Percentiles rank a stretch among this genome's conserved stretches.
phyloP scores from a whole-genome alignment of 169 alveolate genomes.

The Cryptosporidium tyzzeri region DNA sequence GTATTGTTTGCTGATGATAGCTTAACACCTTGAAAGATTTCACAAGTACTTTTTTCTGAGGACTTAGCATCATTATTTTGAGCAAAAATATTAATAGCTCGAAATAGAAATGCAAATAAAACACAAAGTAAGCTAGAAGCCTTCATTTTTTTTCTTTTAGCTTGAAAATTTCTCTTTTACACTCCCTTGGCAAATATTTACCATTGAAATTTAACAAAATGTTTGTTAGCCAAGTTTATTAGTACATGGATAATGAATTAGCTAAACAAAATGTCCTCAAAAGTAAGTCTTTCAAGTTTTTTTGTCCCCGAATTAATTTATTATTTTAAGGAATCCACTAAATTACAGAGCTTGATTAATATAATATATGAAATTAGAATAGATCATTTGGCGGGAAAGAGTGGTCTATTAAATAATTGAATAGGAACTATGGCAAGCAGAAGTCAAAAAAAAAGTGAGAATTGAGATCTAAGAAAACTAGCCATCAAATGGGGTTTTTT shows the following conservation, averaged over 20 bases:
- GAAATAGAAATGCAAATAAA: neutral
- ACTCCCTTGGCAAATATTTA: neutral
- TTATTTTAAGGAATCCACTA: neutral
- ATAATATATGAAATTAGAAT: constrained; percentile 1
- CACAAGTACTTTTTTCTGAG: constrained; percentile 10
- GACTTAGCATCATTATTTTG: neutral
- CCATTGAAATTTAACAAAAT: neutral
- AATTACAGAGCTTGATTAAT: neutral
- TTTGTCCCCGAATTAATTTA: neutral
- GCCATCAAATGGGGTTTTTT: neutral
- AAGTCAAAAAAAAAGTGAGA: neutral
- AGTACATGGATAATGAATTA: neutral
- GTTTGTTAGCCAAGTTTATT: neutral
- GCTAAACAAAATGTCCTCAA: neutral
- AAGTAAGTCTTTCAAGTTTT: neutral
- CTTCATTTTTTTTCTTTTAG: neutral
- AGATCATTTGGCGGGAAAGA: constrained; percentile 72
- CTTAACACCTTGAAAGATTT: neutral
- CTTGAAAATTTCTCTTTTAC: neutral
- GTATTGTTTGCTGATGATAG: neutral
- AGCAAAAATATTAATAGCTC: neutral
- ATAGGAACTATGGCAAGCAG: neutral
- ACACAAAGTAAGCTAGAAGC: neutral
- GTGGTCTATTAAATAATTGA: neutral
- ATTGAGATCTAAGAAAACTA: neutral